These are phyloP conservation scores for Phytophthora palmivora DNA, from an alignment of 352 stramenopile genomes.

Conservation along the genomic window DNA sequence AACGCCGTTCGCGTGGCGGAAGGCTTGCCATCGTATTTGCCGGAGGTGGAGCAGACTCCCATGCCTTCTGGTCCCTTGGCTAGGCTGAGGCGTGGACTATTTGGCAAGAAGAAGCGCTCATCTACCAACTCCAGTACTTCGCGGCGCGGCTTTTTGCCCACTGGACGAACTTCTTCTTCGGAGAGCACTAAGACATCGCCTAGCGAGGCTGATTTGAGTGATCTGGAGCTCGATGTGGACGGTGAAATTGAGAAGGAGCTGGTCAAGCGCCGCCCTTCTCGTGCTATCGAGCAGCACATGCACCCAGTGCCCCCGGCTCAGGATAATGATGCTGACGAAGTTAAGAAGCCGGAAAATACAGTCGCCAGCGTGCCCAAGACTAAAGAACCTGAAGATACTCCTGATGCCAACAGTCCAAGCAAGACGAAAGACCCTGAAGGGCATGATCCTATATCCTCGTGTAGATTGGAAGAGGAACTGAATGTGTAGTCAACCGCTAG, in stretches of 20 bases:
- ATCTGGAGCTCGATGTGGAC: conserved; percentile 69
- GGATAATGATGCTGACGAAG: conserved; percentile 17
- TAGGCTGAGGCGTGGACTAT: conserved; percentile 56
- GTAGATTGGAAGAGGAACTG: conserved; percentile 13
- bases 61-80: conserved; percentile 45
- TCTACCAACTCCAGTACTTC: conserved; percentile 44
- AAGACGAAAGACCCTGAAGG: conserved; percentile 16
- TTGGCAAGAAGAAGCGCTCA: conserved; percentile 52
- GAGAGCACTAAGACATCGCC: conserved; percentile 37
- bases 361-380: conserved; percentile 1
- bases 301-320: conserved; percentile 18
- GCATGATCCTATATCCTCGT: conserved; percentile 20
- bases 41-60: conserved; percentile 37
- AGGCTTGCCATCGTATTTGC: conserved; percentile 56
- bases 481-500: conserved; percentile 18
- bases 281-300: conserved; percentile 38
- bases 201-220: conserved; percentile 52
- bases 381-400: conserved; percentile 25
- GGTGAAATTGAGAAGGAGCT: conserved; percentile 80
- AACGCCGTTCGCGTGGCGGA: conserved; percentile 55
- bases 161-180: conserved; percentile 30
- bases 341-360: conserved; percentile 22
- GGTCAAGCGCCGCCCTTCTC: conserved; percentile 58
- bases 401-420: conserved; percentile 17
- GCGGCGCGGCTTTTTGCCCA: conserved; percentile 42